Evolutionary conservation across 306 rosid genomes (phyloP).

Genomic region (Hippophae gyantsensis): DNA sequence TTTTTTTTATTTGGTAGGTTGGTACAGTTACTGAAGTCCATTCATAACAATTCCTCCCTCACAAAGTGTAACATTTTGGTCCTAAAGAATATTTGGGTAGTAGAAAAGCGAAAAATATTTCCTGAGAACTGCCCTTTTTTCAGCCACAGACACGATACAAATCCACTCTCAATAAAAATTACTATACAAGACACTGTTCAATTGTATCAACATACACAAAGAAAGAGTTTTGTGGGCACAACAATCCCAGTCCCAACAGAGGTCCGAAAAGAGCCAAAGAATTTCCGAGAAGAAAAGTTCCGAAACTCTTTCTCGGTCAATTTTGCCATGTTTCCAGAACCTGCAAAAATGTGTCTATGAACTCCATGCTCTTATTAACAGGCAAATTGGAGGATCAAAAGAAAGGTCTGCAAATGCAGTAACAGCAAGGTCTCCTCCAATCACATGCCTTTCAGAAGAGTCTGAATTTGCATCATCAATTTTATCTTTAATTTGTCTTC

Average conservation of each 20-base stretch:
- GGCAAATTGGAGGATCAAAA: constrained; percentile 72
- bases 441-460: constrained; percentile 46
- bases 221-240: constrained; percentile 62
- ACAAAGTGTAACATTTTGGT: too few species aligned
- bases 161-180: background rate
- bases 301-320: constrained; percentile 69
- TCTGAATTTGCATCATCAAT: constrained; percentile 34
- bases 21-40: too few species aligned
- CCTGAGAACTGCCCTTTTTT: too few species aligned
- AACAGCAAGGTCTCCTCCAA: constrained; percentile 97
- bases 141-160: too few species aligned
- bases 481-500: constrained; percentile 44
- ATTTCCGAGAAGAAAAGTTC: constrained; percentile 49
- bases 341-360: constrained; percentile 89
- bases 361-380: constrained; percentile 86
- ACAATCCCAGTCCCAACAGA: constrained; percentile 90
- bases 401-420: constrained; percentile 91
- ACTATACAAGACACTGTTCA: background rate
- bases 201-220: background rate
- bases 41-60: too few species aligned
- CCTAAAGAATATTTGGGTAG: too few species aligned
- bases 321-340: constrained; percentile 80
- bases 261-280: constrained; percentile 65
- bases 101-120: too few species aligned
- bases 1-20: too few species aligned